Conservation (phyloP, 306 rosid species). For the Hippophae tibetana region DNA sequence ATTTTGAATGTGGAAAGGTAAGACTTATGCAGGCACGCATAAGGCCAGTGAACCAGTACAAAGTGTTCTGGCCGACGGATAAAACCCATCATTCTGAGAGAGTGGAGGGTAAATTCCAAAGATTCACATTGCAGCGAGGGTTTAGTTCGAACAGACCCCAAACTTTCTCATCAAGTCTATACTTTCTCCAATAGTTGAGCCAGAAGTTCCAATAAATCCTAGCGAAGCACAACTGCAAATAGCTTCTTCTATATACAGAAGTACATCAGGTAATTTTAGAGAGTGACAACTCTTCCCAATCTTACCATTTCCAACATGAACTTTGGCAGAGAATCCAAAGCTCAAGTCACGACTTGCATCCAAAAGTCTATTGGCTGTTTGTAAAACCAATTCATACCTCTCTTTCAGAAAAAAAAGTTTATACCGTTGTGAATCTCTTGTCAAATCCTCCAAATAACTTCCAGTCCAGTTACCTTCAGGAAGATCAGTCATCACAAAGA, state of each 20-base stretch:
- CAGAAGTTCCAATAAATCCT: conserved; percentile 82
- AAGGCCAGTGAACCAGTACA: too few species aligned
- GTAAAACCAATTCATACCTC: conserved; percentile 35
- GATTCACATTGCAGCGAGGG: conserved; percentile 5
- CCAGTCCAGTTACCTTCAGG: conserved; percentile 61
- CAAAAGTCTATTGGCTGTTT: conserved; percentile 43
- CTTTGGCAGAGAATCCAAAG: conserved; percentile 23
- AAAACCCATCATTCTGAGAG: too few species aligned
- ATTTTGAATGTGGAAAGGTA: too few species aligned
- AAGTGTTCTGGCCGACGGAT: too few species aligned
- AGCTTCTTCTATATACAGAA: conserved; percentile 64
- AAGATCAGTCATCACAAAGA: conserved; percentile 89
- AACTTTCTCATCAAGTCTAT: conserved; percentile 59
- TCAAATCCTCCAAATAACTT: conserved; percentile 65
- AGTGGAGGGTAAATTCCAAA: too few species aligned
- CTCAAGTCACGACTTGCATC: conserved; percentile 42
- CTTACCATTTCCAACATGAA: conserved; percentile 19
- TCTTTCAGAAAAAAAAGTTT: conserved; percentile 48
- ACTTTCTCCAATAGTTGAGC: conserved; percentile 78
- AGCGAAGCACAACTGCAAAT: conserved; percentile 78
- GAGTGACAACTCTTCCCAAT: conserved; percentile 39
- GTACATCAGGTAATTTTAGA: conserved; percentile 42
- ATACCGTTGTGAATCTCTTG: conserved; percentile 33
- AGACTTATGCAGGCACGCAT: too few species aligned
- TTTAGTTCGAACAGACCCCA: conserved; percentile 31